Base-by-base conservation (phyloP, 768 basidiomycete species). In the Suillus clintonianus region DNA sequence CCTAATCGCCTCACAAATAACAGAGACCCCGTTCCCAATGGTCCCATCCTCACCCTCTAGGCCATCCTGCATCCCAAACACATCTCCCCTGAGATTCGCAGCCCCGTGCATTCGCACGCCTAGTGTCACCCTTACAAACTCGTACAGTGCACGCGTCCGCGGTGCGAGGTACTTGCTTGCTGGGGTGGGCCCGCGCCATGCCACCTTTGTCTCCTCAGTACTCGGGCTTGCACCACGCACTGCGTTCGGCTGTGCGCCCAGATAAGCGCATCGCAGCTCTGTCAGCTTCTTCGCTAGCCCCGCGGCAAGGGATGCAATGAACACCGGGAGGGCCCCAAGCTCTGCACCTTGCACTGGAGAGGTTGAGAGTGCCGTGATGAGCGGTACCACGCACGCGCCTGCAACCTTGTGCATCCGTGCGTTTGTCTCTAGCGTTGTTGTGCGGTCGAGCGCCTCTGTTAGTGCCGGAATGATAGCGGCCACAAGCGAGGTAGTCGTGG, bases 41-140 rank as follows among this genome's bases (percentile, higher is more conserved):
- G 89, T 90, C 42, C 24, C 53, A 45, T 2, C 70, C 65, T n/a
- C 51, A 3, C 45, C 89, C 57, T 89, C 87, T 13, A 86, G 82
- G 13, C 86, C 88, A 34, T 62, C 65, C 27, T 64, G 67, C 74
- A 89, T 81, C 9, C 91, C 90, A 60, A 84, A 83, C 65, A 78
- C 83, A 67, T 86, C 89, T 9, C 78, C 75, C 47, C 80, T 77
- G 64, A 87, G 80, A 70, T 95, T 95, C 68, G 92, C 90, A 9
- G 82, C 79, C 17, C 92, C 92, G 66, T 93, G 87, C 90, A 93
- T 94, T 67, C 80, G 79, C 64, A 94, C 85, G n/a, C 90, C 91
- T 34, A 95, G 78, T 9, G 81, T 83, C 24, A 84, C 64, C 39
- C 94, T 82, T 6, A 96, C 85, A 65, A 87, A 95, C 72, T 91